These are phyloP conservation scores for Dactylellina parvicollis DNA, from an alignment of 2,329 filamentous ascomycete genomes.

Conservation along the genomic window DNA sequence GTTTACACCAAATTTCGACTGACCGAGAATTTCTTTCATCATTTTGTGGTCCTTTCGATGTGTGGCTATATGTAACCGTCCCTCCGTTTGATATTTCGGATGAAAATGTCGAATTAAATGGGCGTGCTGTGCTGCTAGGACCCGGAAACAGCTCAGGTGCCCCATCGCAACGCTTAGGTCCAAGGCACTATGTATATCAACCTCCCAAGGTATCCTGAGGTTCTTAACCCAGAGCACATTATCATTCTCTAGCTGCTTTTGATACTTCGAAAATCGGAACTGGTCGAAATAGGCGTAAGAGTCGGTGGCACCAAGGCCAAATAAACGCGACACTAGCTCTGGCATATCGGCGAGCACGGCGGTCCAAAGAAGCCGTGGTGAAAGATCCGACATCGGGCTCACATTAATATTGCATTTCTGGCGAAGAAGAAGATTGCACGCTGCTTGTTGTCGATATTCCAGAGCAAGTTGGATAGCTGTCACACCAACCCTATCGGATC, in stretches of 20 bases:
- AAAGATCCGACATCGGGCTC: slow-evolving; percentile 9
- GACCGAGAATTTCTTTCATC: background rate
- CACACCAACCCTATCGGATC: background rate
- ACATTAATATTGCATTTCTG: slow-evolving; percentile 11
- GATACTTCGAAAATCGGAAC: background rate
- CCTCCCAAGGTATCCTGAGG: background rate
- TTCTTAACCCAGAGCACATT: background rate
- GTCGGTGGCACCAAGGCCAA: background rate
- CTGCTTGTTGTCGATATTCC: slow-evolving; percentile 7
- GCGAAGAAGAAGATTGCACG: slow-evolving; percentile 4
- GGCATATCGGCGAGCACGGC: slow-evolving; percentile 1
- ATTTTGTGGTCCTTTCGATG: background rate
- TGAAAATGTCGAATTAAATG: background rate
- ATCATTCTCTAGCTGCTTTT: background rate
- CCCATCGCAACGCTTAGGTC: background rate
- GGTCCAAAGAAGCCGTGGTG: slow-evolving; percentile 19
- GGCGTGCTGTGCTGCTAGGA: background rate
- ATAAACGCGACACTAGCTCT: background rate
- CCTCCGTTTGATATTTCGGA: background rate
- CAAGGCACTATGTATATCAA: background rate
- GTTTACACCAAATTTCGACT: background rate
- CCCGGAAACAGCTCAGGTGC: background rate
- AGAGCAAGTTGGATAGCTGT: slow-evolving; percentile 23
- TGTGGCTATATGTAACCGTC: background rate
- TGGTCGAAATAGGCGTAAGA: too few relatives aligned